These are phyloP conservation scores for Gymnopus androsaceus DNA, from an alignment of 1,284 basidiomycete genomes.

Conservation along the genomic window DNA sequence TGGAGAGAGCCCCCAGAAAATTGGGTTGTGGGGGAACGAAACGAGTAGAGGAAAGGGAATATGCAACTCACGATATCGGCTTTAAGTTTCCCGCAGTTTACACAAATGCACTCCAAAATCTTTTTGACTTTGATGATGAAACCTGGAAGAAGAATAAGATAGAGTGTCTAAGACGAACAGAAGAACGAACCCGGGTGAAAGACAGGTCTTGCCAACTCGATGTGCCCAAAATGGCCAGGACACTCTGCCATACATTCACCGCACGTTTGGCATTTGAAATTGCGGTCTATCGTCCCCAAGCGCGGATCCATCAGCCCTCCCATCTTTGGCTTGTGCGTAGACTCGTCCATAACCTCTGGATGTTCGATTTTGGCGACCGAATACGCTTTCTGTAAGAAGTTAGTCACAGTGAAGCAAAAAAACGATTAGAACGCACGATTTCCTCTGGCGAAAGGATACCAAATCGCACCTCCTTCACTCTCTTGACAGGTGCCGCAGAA, in stretches of 20 bases:
- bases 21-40: conserved; percentile 87
- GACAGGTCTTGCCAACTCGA: conserved; percentile 94
- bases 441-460: conserved; percentile 99
- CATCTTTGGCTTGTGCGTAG: conserved; percentile 82
- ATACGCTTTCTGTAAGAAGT: conserved; percentile 81
- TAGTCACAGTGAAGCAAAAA: conserved; percentile 16
- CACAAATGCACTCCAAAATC: conserved; percentile 98
- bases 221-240: conserved; percentile 98
- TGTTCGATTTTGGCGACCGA: conserved; percentile 98
- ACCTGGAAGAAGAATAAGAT: conserved; percentile 49
- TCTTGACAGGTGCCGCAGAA: conserved; percentile 90
- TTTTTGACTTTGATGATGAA: conserved; percentile 99
- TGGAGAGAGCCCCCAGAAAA: conserved; percentile 95
- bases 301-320: conserved; percentile 97
- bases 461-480: conserved; percentile 98
- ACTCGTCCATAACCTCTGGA: conserved; percentile 98
- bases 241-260: conserved; percentile 98
- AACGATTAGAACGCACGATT: conserved; percentile 70
- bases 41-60: conserved; percentile 77
- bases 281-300: conserved; percentile 98
- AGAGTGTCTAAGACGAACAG: background rate
- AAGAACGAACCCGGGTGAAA: conserved; percentile 86
- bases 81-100: conserved; percentile 98
- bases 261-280: conserved; percentile 99
- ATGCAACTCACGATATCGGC: conserved; percentile 88